phyloP scores from a whole-genome alignment of 2,329 filamentous ascomycete species.

The Pseudocercospora vitis region DNA sequence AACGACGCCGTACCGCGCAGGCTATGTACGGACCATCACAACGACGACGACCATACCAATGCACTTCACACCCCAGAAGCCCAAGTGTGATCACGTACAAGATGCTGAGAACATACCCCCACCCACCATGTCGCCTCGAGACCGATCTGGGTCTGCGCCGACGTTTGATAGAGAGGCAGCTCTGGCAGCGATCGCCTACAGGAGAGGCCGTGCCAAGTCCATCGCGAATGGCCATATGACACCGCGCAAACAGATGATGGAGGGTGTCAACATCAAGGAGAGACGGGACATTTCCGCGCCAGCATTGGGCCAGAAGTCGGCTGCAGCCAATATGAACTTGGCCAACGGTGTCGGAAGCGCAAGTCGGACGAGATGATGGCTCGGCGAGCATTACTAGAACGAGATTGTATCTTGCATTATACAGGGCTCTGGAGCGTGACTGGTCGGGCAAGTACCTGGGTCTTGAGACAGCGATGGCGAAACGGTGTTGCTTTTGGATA shows the following conservation, averaged over 20 bases:
- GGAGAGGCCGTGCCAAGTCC: constrained; percentile 69
- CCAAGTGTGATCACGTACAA: constrained; percentile 16
- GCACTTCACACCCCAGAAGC: constrained; percentile 46
- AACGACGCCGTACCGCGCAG: constrained; percentile 29
- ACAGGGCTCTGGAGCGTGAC: not conserved
- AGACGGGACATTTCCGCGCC: constrained; percentile 52
- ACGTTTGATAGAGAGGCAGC: constrained; percentile 65
- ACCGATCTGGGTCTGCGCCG: constrained; percentile 23
- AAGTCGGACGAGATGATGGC: constrained; percentile 10
- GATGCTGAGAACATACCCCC: constrained; percentile 29
- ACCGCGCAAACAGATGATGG: constrained; percentile 59
- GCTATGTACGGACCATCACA: constrained; percentile 46
- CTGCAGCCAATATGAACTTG: constrained; percentile 8
- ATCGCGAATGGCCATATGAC: constrained; percentile 64
- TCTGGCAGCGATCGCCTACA: constrained; percentile 71
- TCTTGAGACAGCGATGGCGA: constrained; percentile 6
- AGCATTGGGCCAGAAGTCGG: constrained; percentile 31
- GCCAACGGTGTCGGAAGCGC: constrained; percentile 12
- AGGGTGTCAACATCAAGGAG: constrained; percentile 45
- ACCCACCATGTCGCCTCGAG: constrained; percentile 19
- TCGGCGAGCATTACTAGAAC: no score
- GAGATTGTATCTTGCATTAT: not conserved
- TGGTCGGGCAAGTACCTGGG: not conserved
- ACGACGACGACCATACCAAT: constrained; percentile 52
- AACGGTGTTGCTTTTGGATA: constrained; percentile 6